phyloP scores from a whole-genome alignment of 768 basidiomycete genomes.

The Xerocomus brunneocitrinus region DNA sequence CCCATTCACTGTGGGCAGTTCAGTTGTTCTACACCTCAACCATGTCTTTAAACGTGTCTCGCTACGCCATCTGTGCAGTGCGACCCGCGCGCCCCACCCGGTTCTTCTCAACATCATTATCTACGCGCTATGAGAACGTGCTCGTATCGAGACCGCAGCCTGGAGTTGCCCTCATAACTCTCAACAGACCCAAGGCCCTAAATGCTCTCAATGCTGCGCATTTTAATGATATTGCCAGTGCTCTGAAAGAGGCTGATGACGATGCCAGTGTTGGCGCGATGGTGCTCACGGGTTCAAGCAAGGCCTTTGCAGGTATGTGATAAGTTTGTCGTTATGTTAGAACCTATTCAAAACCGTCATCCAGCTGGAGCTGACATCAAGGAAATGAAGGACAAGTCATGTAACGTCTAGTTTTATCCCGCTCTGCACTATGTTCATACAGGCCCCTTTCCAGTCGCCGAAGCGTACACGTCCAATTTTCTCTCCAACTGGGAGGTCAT shows the following conservation, averaged over 20 bases:
- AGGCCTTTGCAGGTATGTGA: slow-evolving; percentile 83
- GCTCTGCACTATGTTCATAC: background rate
- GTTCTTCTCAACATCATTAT: slow-evolving; percentile 28
- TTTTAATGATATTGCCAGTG: slow-evolving; percentile 77
- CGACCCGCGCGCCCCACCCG: slow-evolving; percentile 8
- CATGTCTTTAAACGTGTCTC: slow-evolving; percentile 19
- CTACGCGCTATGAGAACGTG: slow-evolving; percentile 55
- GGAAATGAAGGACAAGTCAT: slow-evolving; percentile 97
- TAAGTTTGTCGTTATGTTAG: background rate
- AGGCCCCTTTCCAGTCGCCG: slow-evolving; percentile 50
- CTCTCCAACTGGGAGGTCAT: slow-evolving; percentile 80
- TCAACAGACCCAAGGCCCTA: slow-evolving; percentile 86
- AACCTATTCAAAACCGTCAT: background rate
- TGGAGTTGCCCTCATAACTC: slow-evolving; percentile 71
- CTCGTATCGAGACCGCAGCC: slow-evolving; percentile 64
- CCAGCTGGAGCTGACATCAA: slow-evolving; percentile 97
- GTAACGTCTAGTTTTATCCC: slow-evolving; percentile 39
- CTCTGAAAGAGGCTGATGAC: slow-evolving; percentile 62
- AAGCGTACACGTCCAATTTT: slow-evolving; percentile 84
- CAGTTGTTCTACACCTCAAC: background rate
- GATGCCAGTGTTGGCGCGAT: slow-evolving; percentile 76
- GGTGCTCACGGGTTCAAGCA: slow-evolving; percentile 89
- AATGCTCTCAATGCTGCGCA: slow-evolving; percentile 84
- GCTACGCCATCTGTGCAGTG: slow-evolving; percentile 3
- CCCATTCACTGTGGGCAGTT: background rate